Evolutionary conservation across 2,329 filamentous ascomycete species (phyloP).

Genomic region (Gyromitra esculenta): DNA sequence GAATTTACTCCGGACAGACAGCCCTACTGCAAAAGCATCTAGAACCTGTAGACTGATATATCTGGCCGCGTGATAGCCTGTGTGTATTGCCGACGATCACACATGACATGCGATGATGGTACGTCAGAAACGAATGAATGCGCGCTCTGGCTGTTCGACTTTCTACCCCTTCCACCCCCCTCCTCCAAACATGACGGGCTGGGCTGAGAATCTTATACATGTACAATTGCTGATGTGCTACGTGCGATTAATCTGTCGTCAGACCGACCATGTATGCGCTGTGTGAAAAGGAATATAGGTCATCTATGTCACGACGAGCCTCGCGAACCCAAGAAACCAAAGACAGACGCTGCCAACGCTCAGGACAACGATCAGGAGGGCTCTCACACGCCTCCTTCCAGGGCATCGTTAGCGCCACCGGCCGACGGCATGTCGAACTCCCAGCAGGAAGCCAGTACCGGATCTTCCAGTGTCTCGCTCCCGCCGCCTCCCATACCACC

Average conservation of each 20-base stretch:
- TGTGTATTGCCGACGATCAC: conserved; percentile 90
- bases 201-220: conserved; percentile 44
- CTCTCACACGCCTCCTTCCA: conserved; percentile 63
- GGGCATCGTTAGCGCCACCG: conserved; percentile 64
- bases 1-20: conserved; percentile 54
- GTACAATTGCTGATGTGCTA: conserved; percentile 54
- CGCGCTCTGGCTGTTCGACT: conserved; percentile 44
- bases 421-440: conserved; percentile 66
- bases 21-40: conserved; percentile 58
- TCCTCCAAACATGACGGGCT: conserved; percentile 35
- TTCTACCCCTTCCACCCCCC: conserved; percentile 33
- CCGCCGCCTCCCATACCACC: conserved; percentile 57
- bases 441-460: conserved; percentile 65
- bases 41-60: conserved; percentile 60
- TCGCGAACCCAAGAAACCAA: conserved; percentile 85
- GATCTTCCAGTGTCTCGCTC: conserved; percentile 61
- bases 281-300: conserved; percentile 98
- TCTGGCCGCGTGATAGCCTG: conserved; percentile 72
- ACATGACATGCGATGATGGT: conserved; percentile 82
- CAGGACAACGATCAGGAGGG: conserved; percentile 57
- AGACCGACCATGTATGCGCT: conserved; percentile 94
- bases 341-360: conserved; percentile 65
- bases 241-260: conserved; percentile 53
- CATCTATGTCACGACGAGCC: conserved; percentile 98
- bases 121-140: conserved; percentile 59